Base-by-base conservation (phyloP, 2,329 filamentous ascomycete species). In the Penicillium corylophilum region DNA sequence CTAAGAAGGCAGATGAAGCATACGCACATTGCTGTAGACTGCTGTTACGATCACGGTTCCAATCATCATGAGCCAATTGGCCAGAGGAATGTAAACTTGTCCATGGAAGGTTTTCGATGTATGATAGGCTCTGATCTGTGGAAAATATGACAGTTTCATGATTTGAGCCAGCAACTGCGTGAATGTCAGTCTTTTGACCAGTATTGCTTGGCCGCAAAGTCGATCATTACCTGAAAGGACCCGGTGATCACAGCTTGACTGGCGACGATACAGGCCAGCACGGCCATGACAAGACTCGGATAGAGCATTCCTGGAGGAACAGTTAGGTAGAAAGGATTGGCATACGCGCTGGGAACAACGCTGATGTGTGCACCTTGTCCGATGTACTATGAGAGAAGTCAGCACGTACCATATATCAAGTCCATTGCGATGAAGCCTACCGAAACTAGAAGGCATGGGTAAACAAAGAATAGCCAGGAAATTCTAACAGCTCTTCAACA, bases 191-290 rank as follows among this genome's bases (percentile, higher is more conserved):
- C 22, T 4, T 7, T 10, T 3, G 0, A 8, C 4, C 3, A n/a
- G 6, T 6, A 6, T 5, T 4, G 5, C 5, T 40, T 8, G 4
- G 31, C 9, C 8, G n/a, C 5, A 16, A n/a, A 5, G 15, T 16
- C 5, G 10, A 8, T 7, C 29, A 47, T 52, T 66, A 82, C 75
- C 70, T 89, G 87, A 57, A 91, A 91, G 0, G 85, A 84, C 7
- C 82, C 84, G 0, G 88, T 91, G 45, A 91, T 90, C 73, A 91
- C 86, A 9, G 88, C 88, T 59, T 92, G 88, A 4, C 84, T 88
- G 0, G 88, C 88, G 10, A 92, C 87, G 59, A 91, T 83, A 23
- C 56, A 62, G 5, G 64, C 63, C 9, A 66, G 71, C 8, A 90
- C 79, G 0, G 87, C 86, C 43, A 90, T 72, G 3, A 91, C 77